These are phyloP conservation scores for Colletotrichum trifolii DNA, from an alignment of 2,329 filamentous ascomycete species.

Conservation along the genomic window DNA sequence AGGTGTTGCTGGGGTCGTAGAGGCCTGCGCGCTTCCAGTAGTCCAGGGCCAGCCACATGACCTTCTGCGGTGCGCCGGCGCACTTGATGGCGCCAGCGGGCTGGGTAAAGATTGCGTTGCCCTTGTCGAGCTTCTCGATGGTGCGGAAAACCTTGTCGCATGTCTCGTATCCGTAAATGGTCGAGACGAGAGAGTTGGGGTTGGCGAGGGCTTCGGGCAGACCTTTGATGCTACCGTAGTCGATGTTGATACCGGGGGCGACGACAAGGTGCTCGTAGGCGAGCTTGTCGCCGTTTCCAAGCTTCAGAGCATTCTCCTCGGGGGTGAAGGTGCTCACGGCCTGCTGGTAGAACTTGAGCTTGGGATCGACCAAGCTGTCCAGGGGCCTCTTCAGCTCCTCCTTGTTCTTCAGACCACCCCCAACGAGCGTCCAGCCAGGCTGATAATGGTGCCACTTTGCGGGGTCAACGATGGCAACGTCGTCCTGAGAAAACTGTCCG, in stretches of 20 bases:
- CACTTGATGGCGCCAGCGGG: slow-evolving; percentile 69
- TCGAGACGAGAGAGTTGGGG: slow-evolving; percentile 59
- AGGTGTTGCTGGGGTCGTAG: slow-evolving; percentile 54
- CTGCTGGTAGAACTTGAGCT: slow-evolving; percentile 69
- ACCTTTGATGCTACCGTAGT: slow-evolving; percentile 64
- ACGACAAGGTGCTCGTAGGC: slow-evolving; percentile 74
- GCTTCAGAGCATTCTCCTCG: slow-evolving; percentile 65
- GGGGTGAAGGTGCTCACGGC: slow-evolving; percentile 63
- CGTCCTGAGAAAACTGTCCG: slow-evolving; percentile 65
- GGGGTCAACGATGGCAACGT: slow-evolving; percentile 74
- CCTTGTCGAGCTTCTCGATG: slow-evolving; percentile 59
- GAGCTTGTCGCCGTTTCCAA: slow-evolving; percentile 65
- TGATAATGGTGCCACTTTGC: slow-evolving; percentile 74
- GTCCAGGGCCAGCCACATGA: slow-evolving; percentile 71
- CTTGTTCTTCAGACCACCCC: slow-evolving; percentile 72
- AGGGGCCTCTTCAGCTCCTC: slow-evolving; percentile 66
- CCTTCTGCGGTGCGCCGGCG: slow-evolving; percentile 70
- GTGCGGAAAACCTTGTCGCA: slow-evolving; percentile 64
- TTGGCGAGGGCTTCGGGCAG: slow-evolving; percentile 66
- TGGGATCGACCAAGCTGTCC: slow-evolving; percentile 64
- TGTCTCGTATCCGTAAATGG: slow-evolving; percentile 68
- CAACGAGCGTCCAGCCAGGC: slow-evolving; percentile 76
- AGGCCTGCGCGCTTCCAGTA: slow-evolving; percentile 66
- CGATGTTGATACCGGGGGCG: slow-evolving; percentile 65
- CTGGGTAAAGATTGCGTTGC: slow-evolving; percentile 69